Evolutionary conservation across 2,329 filamentous ascomycete species (phyloP), one percentile per base, ranked within the genome.

Genomic region (Apiospora arundinis): DNA sequence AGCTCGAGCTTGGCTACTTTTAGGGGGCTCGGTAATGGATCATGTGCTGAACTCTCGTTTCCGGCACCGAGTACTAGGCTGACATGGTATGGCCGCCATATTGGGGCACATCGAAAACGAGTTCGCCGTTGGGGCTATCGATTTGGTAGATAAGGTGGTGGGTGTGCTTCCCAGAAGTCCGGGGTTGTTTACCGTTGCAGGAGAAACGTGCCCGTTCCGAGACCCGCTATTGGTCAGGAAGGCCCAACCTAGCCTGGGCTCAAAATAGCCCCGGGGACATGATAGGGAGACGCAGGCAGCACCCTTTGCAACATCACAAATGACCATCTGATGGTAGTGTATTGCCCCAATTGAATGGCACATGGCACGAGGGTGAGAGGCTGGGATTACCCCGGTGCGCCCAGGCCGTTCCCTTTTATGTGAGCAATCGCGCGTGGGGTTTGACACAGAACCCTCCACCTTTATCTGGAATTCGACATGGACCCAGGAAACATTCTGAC

Each of bases 401-500:
- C 7, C 52, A 21, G 37, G 28, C 52, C 16, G 4, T 28, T 60
- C 18, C 52, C 21, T 60, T 60, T 60, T 60, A 60, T 60, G 52
- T 7, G 16, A 60, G 28, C 52, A 37, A 16, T 37, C 52, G 52
- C 52, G 52, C 28, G 52, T 60, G 52, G 28, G 9, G 6, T 60
- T 60, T 21, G 52, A 37, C 52, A 28, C 52, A 60, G 52, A 28
- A 37, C n/a, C 18, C 18, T 37, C 28, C 25, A 32, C 28, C 52
- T n/a, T n/a, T 37, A 4, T 14, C 21, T 37, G 52, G 14, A 37
- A 12, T 3, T n/a, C 70, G 76, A 66, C 60, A 77, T 76, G 76
- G 75, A 77, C 21, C 69, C 73, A 18, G 74, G 75, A 65, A 74
- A 73, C 18, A 72, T 74, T 72, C 25, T 77, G 71, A 68, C 73